A percentile compares a stretch with the other conserved stretches of the same genome.
These are phyloP conservation scores for Teratosphaeria epicoccoides DNA, from an alignment of 2,329 filamentous ascomycete species.

Conservation along the genomic window DNA sequence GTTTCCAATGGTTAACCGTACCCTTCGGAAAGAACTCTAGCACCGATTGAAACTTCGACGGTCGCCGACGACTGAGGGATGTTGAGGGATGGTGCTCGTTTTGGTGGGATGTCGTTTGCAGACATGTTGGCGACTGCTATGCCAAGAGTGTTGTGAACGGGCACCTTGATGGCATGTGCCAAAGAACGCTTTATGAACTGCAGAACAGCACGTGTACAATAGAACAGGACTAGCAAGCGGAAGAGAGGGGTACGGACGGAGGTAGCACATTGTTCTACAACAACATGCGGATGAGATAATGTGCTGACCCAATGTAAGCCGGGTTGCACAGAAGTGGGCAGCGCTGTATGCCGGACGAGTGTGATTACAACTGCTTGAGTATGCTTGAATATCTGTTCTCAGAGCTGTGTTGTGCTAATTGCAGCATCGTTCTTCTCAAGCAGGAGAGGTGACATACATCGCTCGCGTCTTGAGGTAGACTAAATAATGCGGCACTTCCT, in stretches of 20 bases:
- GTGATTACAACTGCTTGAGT: background rate
- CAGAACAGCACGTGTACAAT: background rate
- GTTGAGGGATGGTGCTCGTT: background rate
- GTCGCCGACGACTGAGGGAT: background rate
- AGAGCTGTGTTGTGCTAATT: background rate
- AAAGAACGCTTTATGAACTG: background rate
- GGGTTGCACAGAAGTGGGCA: too few species aligned
- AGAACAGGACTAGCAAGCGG: background rate
- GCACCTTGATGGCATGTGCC: background rate
- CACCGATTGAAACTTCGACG: background rate
- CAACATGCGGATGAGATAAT: background rate
- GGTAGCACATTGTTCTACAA: background rate
- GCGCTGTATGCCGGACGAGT: background rate
- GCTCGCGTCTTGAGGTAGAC: background rate
- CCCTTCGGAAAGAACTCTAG: too few species aligned
- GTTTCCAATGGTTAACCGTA: too few species aligned
- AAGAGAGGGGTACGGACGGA: background rate
- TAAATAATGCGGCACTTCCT: background rate
- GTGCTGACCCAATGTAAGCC: too few species aligned
- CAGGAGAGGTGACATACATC: background rate
- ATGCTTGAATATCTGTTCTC: background rate
- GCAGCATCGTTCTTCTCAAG: background rate
- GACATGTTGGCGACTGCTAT: background rate
- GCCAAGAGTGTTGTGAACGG: too few species aligned
- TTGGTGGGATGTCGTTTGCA: background rate